phyloP scores from a whole-genome alignment of 345 rosid genomes.

The Cardiospermum halicacabum region DNA sequence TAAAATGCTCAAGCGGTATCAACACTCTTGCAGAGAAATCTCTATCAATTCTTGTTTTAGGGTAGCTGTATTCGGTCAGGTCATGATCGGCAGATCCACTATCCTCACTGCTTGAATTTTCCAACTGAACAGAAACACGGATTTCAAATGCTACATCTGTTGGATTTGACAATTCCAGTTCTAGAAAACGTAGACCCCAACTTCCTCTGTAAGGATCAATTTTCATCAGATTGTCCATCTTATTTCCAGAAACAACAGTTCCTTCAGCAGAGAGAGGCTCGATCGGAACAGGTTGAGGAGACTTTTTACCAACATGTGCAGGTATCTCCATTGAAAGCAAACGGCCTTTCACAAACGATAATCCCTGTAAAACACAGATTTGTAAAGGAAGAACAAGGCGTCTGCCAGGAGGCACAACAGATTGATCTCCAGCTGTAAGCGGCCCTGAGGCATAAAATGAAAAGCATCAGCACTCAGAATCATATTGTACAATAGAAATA shows the following conservation, averaged over 20 bases:
- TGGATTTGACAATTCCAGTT: constrained; percentile 90
- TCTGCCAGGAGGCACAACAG: constrained; percentile 74
- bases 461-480: neutral
- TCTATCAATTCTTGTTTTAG: constrained; percentile 85
- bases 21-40: constrained; percentile 90
- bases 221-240: constrained; percentile 74
- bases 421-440: constrained; percentile 41
- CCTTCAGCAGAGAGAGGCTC: constrained; percentile 32
- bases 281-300: constrained; percentile 32
- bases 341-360: constrained; percentile 89
- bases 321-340: constrained; percentile 99
- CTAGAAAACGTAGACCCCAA: constrained; percentile 96
- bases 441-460: constrained; percentile 53
- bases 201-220: constrained; percentile 96
- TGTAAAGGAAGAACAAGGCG: constrained; percentile 88
- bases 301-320: constrained; percentile 71
- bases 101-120: constrained; percentile 47
- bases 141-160: constrained; percentile 92
- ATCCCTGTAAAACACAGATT: constrained; percentile 81
- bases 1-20: constrained; percentile 94
- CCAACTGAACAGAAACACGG: constrained; percentile 77
- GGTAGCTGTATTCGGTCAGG: constrained; percentile 66
- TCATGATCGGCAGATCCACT: constrained; percentile 37
- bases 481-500: neutral
- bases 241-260: constrained; percentile 40